phyloP scores from a whole-genome alignment of 176 grass and related monocot genomes.

The Avena sativa region DNA sequence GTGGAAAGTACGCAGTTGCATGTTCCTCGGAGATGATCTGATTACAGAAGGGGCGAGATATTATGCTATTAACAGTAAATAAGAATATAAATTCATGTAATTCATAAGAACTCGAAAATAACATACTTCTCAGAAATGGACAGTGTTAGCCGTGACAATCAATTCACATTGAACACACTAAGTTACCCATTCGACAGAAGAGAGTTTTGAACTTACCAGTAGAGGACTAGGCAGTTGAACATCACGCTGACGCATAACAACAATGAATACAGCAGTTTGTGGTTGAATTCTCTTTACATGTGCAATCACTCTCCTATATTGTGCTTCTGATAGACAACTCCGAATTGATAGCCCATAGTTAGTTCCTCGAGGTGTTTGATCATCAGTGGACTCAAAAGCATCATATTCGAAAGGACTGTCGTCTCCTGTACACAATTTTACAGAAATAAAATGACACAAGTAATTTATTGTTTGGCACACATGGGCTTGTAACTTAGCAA shows the following conservation, averaged over 20 bases:
- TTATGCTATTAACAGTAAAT: neutral
- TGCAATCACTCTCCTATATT: constrained; percentile 17
- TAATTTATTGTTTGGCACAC: neutral
- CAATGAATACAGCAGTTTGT: neutral
- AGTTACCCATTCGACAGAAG: no score
- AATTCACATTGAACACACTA: no score
- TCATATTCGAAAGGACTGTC: neutral
- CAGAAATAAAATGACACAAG: neutral
- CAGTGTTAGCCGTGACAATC: no score
- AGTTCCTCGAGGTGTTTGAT: neutral
- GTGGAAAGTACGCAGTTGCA: constrained; percentile 2
- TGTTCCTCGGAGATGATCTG: constrained; percentile 2
- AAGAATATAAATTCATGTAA: no score
- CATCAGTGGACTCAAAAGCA: neutral
- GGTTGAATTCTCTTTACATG: neutral
- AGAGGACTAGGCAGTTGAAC: neutral
- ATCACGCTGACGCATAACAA: neutral
- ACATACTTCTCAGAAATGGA: neutral
- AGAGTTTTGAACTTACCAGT: neutral
- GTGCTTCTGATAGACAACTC: neutral
- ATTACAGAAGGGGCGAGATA: neutral
- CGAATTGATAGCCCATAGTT: neutral
- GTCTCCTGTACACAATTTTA: neutral
- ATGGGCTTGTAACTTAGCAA: neutral
- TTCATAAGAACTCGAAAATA: no score